Evolutionary conservation across 139 green algal species (phyloP).

Genomic region (Eudorina sp.): DNA sequence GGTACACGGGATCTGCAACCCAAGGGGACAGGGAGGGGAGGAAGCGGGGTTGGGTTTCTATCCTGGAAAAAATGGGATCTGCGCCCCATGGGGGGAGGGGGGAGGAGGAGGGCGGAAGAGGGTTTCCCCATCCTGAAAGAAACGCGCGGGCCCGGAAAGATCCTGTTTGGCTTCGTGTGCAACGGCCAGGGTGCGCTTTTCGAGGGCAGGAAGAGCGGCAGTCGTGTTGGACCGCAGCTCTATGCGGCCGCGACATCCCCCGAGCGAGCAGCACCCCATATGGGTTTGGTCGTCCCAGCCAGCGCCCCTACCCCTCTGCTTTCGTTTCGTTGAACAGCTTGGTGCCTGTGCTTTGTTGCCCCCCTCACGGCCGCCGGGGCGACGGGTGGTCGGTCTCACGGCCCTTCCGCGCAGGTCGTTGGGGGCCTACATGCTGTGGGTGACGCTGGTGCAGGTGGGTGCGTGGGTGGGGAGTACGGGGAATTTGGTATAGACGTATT

Average conservation of each 20-base stretch:
- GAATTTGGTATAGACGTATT: not conserved
- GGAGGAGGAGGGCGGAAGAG: not conserved
- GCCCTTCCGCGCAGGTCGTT: not conserved
- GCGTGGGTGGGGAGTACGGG: too few relatives aligned
- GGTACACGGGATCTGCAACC: too few relatives aligned
- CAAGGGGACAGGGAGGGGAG: not conserved
- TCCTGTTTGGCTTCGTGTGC: too few relatives aligned
- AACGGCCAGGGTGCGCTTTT: too few relatives aligned
- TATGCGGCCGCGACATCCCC: too few relatives aligned
- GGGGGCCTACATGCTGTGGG: constrained; percentile 36
- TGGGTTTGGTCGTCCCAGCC: too few relatives aligned
- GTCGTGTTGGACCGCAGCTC: too few relatives aligned
- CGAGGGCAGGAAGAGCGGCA: too few relatives aligned
- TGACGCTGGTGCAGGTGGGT: constrained; percentile 24
- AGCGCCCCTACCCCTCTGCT: too few relatives aligned
- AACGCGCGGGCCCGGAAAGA: too few relatives aligned
- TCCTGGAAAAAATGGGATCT: not conserved
- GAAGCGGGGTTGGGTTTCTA: not conserved
- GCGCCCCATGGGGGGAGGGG: not conserved
- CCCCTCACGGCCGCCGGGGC: not conserved
- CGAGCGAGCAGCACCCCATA: too few relatives aligned
- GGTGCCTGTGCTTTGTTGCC: not conserved
- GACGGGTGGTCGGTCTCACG: not conserved
- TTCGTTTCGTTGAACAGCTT: not conserved
- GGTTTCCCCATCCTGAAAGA: too few relatives aligned